phyloP scores from a whole-genome alignment of 1,284 basidiomycete genomes.

The Cerrena zonata region DNA sequence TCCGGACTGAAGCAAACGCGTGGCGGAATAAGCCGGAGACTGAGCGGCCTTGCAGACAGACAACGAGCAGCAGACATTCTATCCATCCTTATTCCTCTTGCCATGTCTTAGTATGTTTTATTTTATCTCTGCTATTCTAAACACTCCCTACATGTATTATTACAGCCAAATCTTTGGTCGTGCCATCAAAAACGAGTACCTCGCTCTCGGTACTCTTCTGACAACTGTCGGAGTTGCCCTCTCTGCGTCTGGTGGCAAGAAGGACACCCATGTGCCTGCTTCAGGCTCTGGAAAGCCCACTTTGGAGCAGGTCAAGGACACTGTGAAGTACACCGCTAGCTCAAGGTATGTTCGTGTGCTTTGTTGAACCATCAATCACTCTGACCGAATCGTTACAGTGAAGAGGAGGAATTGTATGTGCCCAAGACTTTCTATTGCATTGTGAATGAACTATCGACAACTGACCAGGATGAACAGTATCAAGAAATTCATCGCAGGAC shows the following conservation, averaged over 20 bases:
- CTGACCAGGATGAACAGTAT: conserved; percentile 57
- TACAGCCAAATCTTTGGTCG: conserved; percentile 66
- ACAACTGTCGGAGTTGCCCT: conserved; percentile 44
- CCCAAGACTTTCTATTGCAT: conserved; percentile 8
- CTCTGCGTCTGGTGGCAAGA: conserved; percentile 40
- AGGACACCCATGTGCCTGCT: conserved; percentile 31
- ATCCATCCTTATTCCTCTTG: not conserved
- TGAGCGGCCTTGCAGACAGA: not conserved
- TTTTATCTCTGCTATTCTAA: not conserved
- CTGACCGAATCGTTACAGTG: conserved; percentile 32
- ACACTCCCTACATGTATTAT: not conserved
- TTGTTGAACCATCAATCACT: not conserved
- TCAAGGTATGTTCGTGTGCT: conserved; percentile 48
- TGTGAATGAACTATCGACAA: conserved; percentile 28
- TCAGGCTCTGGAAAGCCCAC: conserved; percentile 35
- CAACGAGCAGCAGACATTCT: not conserved
- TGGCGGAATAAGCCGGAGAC: not conserved
- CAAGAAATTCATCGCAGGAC: conserved; percentile 67
- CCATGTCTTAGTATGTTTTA: conserved; percentile 18
- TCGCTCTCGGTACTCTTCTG: conserved; percentile 61
- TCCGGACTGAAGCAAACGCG: not conserved
- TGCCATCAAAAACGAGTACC: conserved; percentile 70
- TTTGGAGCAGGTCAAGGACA: conserved; percentile 50
- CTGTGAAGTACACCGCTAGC: conserved; percentile 55
- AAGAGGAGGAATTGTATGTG: conserved; percentile 71